Evolutionary conservation across 192 early-diverging fungal species (phyloP), one percentile per base, ranked within the genome.

Genomic region (Coemansia sp.): DNA sequence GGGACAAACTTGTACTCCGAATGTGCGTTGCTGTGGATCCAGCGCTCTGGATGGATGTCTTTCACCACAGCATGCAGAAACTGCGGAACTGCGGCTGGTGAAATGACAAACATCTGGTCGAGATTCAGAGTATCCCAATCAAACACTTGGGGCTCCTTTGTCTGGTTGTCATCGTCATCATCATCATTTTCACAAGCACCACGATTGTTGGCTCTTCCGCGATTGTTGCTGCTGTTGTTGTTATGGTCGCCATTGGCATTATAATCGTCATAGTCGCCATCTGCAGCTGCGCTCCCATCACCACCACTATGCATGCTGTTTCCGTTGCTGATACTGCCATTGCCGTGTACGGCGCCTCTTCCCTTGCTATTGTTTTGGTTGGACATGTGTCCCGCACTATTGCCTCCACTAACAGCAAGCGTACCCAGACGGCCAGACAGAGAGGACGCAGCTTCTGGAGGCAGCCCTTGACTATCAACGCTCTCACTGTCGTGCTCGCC

Each of bases 41-140:
- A 83, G 37, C 81, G 82, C 30, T 84, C 79, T 0, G 91, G 89
- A 57, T 84, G 81, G 42, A 94, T 85, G 30, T 86, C 80, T 18
- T 77, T 84, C 64, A 97, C 85, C 18, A 88, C 85, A 0, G 86
- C 84, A 55, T 90, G 75, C 37, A 97, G 85, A 57, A 95, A 90
- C 60, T 85, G 84, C 13, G 86, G 83, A 49, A 94, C 79, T 7
- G 87, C 87, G 30, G 87, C 83, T 59, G 83, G 84, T 56, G 89
- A 88, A 74, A 96, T 94, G n/a, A 96, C 95, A 83, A 94, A 90
- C 96, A 98, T 98, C 74, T 98, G 94, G 81, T 94, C 91, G 15
- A 88, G 88, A 67, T 86, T 77, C 75, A 94, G 93, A 16, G 72
- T 81, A 49, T 90, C 86, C 93, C 93, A 98, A 59, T 90, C 84